Base-by-base conservation (phyloP, 1,284 basidiomycete genomes). In the Somion occarium region DNA sequence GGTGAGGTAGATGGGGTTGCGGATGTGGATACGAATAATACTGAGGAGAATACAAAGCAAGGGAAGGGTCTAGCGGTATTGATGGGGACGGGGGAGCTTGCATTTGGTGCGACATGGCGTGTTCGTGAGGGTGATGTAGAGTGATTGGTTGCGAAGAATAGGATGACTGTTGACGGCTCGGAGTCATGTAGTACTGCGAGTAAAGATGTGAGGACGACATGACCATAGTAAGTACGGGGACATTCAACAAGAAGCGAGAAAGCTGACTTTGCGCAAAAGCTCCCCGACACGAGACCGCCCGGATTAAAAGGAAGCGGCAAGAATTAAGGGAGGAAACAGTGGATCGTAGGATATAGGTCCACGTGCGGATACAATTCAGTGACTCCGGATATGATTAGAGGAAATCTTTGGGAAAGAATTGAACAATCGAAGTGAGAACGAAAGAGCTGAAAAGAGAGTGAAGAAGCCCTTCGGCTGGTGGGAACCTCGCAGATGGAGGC, bases 41-140 rank as follows among this genome's bases (percentile, higher is more conserved):
- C 58, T 82, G 82, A 0, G 74, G 69, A 5, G 79, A 70, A 56
- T 84, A 86, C 39, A 83, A 67, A n/a, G 82, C 73, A 13, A 87
- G 72, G 3, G 83, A 67, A 42, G 83, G 83, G 65, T 86, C 84
- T 51, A 85, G 80, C n/a, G 78, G 78, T 38, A 80, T 72, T 42
- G 78, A 72, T 1, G 81, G 78, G 20, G 81, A 81, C 50, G 80
- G 75, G 73, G 79, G 75, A 37, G 76, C 79, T 55, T 74, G 80
- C 75, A 79, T 79, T 56, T 50, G 54, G 19, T 54, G 56, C 48
- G 52, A 48, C 59, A 61, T 61, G 23, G 53, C 39, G 51, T 55
- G 59, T 41, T 63, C 59, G 58, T 59, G 63, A 23, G 57, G 56
- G 34, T 59, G 64, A 53, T 61, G 61, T 39, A 58, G 58, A 44